Percentiles rank a stretch among this genome's conserved stretches.
These are phyloP conservation scores for Alternaria gaisen DNA, from an alignment of 2,329 filamentous ascomycete species.

Conservation along the genomic window DNA sequence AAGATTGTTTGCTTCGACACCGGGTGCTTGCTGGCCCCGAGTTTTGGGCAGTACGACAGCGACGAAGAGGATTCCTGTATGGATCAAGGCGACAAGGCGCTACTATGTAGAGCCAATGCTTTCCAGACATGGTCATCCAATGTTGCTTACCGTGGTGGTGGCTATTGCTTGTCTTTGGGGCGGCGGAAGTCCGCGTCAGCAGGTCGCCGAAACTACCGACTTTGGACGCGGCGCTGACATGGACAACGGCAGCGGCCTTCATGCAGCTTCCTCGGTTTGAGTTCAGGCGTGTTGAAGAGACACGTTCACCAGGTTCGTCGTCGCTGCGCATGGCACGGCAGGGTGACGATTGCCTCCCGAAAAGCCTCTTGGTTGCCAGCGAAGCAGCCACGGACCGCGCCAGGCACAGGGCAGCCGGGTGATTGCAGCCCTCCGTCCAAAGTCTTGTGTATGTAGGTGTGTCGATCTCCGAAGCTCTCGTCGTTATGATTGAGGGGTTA, in stretches of 20 bases:
- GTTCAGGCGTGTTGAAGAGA: background rate
- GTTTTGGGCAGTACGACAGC: slow-evolving; percentile 7
- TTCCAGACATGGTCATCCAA: background rate
- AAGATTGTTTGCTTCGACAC: slow-evolving; percentile 8
- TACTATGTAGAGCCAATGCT: background rate
- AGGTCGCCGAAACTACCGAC: background rate
- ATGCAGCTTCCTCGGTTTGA: background rate
- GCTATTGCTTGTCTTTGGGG: background rate
- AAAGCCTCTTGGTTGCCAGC: background rate
- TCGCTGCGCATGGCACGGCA: background rate
- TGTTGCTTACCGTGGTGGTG: background rate
- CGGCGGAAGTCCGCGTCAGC: background rate
- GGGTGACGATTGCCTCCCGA: background rate
- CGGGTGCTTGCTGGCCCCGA: slow-evolving; percentile 11
- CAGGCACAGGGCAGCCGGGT: background rate
- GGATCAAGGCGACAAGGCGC: background rate
- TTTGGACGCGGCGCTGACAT: background rate
- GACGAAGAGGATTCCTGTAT: slow-evolving; percentile 5
- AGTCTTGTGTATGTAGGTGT: background rate
- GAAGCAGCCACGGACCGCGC: background rate
- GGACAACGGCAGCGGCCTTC: background rate
- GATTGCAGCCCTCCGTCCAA: background rate
- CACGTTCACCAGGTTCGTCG: background rate
- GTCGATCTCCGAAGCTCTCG: background rate
- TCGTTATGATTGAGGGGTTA: background rate